A percentile compares a stretch with the other conserved stretches of the same genome.
phyloP scores from a whole-genome alignment of 768 basidiomycete genomes.

The Boletus vermiculosoides region DNA sequence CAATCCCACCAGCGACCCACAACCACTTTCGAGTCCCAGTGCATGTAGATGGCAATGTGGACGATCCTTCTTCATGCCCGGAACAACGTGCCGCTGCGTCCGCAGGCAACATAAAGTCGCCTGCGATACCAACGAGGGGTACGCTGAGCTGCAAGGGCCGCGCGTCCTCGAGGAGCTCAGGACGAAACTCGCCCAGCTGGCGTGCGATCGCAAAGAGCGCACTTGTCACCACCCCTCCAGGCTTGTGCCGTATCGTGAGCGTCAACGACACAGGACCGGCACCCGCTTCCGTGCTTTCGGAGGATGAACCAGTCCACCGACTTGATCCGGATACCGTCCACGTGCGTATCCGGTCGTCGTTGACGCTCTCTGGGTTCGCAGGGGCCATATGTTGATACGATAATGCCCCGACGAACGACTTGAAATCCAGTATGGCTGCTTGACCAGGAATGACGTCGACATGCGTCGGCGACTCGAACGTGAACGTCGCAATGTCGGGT shows the following conservation, averaged over 20 bases:
- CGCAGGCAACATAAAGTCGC: slow-evolving; percentile 45
- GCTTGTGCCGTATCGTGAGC: slow-evolving; percentile 58
- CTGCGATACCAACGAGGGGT: slow-evolving; percentile 50
- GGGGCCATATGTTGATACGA: slow-evolving; percentile 57
- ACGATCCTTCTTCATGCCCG: not conserved
- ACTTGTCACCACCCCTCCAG: slow-evolving; percentile 53
- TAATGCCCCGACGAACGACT: slow-evolving; percentile 45
- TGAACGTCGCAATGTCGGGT: slow-evolving; percentile 53
- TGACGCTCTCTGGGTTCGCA: slow-evolving; percentile 47
- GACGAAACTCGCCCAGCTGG: slow-evolving; percentile 39
- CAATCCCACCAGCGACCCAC: slow-evolving; percentile 65
- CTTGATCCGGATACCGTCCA: slow-evolving; percentile 54
- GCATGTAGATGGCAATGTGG: not conserved
- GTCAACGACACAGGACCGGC: slow-evolving; percentile 27
- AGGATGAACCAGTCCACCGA: slow-evolving; percentile 10
- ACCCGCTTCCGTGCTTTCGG: not conserved
- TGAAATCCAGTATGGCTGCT: slow-evolving; percentile 54
- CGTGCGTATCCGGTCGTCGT: slow-evolving; percentile 64
- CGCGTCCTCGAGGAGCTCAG: slow-evolving; percentile 42
- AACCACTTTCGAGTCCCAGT: slow-evolving; percentile 32
- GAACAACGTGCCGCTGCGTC: not conserved
- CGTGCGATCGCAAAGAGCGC: slow-evolving; percentile 50
- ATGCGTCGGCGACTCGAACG: slow-evolving; percentile 39
- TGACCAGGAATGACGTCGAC: slow-evolving; percentile 48
- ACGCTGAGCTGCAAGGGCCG: slow-evolving; percentile 40